phyloP scores from a whole-genome alignment of 2,329 filamentous ascomycete species.

The Alternaria consortialis region DNA sequence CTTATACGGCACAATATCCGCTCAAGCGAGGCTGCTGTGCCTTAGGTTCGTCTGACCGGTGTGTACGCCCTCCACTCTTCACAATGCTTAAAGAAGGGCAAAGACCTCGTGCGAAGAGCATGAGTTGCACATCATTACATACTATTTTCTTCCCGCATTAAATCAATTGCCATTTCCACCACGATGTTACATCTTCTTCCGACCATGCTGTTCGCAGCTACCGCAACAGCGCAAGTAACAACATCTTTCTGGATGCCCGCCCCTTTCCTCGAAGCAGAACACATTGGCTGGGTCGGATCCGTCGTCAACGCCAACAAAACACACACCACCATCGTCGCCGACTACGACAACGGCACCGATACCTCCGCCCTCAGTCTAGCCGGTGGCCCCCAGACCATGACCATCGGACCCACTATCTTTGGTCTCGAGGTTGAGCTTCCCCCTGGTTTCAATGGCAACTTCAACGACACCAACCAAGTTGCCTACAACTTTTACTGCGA shows the following conservation, averaged over 20 bases:
- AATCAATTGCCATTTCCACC: background rate
- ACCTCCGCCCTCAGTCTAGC: background rate
- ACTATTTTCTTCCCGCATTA: background rate
- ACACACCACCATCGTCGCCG: background rate
- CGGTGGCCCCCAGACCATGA: background rate
- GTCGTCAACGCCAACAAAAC: background rate
- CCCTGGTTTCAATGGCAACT: rapidly evolving
- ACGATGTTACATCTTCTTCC: background rate
- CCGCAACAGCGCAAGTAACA: background rate
- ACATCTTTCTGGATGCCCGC: slow-evolving; percentile 1
- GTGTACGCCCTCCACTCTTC: background rate
- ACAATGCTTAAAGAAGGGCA: background rate
- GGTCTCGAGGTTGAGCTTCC: background rate
- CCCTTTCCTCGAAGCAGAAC: background rate
- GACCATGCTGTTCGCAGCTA: slow-evolving; percentile 1
- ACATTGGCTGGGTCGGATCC: slow-evolving; percentile 1
- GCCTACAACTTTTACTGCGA: background rate
- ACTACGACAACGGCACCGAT: slow-evolving; percentile 3
- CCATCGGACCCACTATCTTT: background rate
- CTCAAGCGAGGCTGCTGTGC: background rate
- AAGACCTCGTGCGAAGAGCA: background rate
- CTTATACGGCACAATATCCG: background rate
- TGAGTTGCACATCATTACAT: background rate
- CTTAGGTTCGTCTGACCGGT: background rate
- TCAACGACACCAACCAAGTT: background rate